Conservation (phyloP, 768 basidiomycete genomes). For the Jaapia argillacea region DNA sequence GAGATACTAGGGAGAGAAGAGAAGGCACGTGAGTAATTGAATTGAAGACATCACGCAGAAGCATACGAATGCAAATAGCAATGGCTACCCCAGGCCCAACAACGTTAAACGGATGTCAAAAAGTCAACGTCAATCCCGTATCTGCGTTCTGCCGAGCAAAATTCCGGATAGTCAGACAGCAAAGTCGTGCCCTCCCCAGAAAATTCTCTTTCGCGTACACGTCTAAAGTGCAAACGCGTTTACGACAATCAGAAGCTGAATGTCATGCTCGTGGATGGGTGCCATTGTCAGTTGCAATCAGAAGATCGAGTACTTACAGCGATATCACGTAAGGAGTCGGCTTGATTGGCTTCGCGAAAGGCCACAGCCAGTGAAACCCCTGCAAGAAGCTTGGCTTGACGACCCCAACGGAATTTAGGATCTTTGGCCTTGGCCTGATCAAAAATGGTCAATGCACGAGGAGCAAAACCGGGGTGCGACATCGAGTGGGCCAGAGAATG, state of each 20-base stretch:
- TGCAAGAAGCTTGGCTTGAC: slow-evolving; percentile 56
- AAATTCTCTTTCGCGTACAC: no score
- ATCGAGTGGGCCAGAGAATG: slow-evolving; percentile 48
- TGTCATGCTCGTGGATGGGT: neutral
- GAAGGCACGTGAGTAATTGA: slow-evolving; percentile 12
- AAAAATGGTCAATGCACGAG: slow-evolving; percentile 61
- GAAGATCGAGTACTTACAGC: slow-evolving; percentile 27
- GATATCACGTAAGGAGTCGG: slow-evolving; percentile 60
- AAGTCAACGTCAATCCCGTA: no score
- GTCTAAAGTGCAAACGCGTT: neutral
- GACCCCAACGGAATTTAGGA: slow-evolving; percentile 57
- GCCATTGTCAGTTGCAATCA: neutral
- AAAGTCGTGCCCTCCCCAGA: no score
- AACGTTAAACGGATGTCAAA: no score
- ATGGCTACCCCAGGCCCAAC: no score
- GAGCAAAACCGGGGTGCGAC: slow-evolving; percentile 46
- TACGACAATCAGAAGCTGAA: neutral
- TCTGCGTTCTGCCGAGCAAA: no score
- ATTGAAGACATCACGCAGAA: no score
- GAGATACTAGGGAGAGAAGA: slow-evolving; percentile 24
- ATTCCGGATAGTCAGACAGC: no score
- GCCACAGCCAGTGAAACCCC: slow-evolving; percentile 64
- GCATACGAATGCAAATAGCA: no score
- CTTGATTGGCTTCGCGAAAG: slow-evolving; percentile 58
- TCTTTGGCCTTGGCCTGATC: slow-evolving; percentile 52